A percentile compares a stretch with the other conserved stretches of the same genome.
These are phyloP conservation scores for Melanomma pulvis-pyrius DNA, from an alignment of 495 filamentous ascomycete genomes.

Conservation along the genomic window DNA sequence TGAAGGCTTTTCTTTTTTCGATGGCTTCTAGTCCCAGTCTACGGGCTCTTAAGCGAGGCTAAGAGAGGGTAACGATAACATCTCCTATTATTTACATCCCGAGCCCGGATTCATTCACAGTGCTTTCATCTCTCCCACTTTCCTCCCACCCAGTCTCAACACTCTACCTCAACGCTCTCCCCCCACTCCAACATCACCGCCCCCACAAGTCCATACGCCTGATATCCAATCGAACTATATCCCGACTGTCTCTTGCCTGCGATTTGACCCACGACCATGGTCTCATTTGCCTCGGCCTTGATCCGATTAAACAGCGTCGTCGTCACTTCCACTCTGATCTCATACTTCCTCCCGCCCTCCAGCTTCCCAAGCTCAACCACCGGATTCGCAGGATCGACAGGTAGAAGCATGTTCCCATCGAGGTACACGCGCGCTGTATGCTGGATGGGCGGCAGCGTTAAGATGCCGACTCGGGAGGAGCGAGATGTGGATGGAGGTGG, in stretches of 20 bases:
- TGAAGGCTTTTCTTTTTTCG: too few species aligned
- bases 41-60: too few species aligned
- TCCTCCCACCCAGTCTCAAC: not conserved
- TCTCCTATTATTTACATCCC: too few species aligned
- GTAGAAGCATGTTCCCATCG: conserved; percentile 27
- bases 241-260: not conserved
- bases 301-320: conserved; percentile 36
- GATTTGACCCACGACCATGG: conserved; percentile 9
- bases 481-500: not conserved
- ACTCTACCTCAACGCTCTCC: not conserved
- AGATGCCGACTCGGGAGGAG: conserved; percentile 20
- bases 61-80: too few species aligned
- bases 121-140: too few species aligned
- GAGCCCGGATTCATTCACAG: too few species aligned
- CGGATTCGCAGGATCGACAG: conserved; percentile 32
- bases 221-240: conserved; percentile 3
- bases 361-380: conserved; percentile 18
- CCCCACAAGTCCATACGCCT: conserved; percentile 34
- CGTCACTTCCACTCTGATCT: conserved; percentile 24
- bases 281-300: conserved; percentile 7
- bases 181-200: conserved; percentile 6
- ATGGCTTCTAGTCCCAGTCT: too few species aligned
- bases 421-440: conserved; percentile 30
- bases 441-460: conserved; percentile 25
- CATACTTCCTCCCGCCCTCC: conserved; percentile 5